Base-by-base conservation (phyloP, 1,139 yeast genomes). In the Debaryomyces singareniensis region DNA sequence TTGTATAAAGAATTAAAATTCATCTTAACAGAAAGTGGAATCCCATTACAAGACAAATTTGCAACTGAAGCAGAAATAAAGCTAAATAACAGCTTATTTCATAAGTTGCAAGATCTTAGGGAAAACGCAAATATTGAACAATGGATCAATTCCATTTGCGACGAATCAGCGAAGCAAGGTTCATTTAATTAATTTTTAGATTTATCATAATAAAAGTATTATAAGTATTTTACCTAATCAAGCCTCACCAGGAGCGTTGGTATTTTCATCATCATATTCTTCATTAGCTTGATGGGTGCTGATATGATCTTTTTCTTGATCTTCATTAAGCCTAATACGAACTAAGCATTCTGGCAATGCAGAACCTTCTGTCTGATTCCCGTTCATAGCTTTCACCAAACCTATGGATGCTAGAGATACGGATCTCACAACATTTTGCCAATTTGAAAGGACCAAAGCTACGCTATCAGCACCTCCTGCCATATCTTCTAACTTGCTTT, bases 391-490 rank as follows among this genome's bases (percentile, higher is more conserved):
- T 32, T 65, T 68, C 35, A 68, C 50, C 29, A 78, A 52, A 3
- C 80, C 76, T 43, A 76, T 53, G 0, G 87, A 75, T 0, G 93
- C 89, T 44, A 83, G 52, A 7, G 81, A 72, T 1, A 82, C 72
- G 1, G 86, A 73, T 36, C 76, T 64, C 14, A 78, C 62, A 12
- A 83, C 80, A 36, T 71, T 75, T 36, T 75, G 72, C 94, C 94
- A 83, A 40, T 78, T 80, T 6, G 78, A 66, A 43, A 78, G 58
- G 4, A 77, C 71, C 11, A 64, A 49, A 4, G 67, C 70, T 7
- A 75, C 76, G 26, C 76, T 67, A 33, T 68, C 75, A 2, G 86
- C 68, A 0, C 84, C 85, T 24, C 66, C 70, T 12, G 70, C 69
- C 56, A 79, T 58, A 10, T 61, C 59, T 11, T 61, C 67, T 26